phyloP scores from a whole-genome alignment of 192 early-diverging fungal species.

The Coemansia sp. region DNA sequence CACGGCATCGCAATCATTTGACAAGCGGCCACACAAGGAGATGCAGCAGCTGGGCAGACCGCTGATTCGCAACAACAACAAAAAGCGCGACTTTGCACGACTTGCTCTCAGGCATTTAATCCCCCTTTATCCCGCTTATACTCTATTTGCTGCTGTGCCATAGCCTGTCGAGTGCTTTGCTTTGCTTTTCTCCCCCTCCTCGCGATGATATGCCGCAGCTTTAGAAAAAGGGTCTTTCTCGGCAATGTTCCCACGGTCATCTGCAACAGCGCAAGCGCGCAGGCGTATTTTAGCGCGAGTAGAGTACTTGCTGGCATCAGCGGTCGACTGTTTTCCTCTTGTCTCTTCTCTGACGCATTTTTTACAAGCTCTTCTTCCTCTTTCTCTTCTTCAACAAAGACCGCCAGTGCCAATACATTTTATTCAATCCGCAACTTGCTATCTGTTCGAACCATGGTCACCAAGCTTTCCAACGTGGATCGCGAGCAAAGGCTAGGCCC shows the following conservation, averaged over 20 bases:
- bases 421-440: not conserved
- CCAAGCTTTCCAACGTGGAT: conserved; percentile 22
- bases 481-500: conserved; percentile 32
- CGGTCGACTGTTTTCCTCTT: not conserved
- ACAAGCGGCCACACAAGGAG: not conserved
- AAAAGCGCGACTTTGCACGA: not conserved
- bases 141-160: too few species aligned
- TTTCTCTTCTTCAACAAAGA: not conserved
- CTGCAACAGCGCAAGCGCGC: not conserved
- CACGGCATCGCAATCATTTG: conserved; percentile 28
- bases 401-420: not conserved
- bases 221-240: not conserved
- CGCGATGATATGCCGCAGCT: too few species aligned
- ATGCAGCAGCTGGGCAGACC: too few species aligned
- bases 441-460: conserved; percentile 19
- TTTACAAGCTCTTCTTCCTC: too few species aligned
- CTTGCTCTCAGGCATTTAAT: not conserved
- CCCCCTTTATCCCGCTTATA: not conserved
- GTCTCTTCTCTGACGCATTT: not conserved
- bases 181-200: not conserved
- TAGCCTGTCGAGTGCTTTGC: not conserved
- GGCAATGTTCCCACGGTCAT: not conserved
- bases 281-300: not conserved
- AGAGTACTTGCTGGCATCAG: not conserved
- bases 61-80: too few species aligned